Base-by-base conservation (phyloP, 805 yeast species). In the Kuraishia borneana region DNA sequence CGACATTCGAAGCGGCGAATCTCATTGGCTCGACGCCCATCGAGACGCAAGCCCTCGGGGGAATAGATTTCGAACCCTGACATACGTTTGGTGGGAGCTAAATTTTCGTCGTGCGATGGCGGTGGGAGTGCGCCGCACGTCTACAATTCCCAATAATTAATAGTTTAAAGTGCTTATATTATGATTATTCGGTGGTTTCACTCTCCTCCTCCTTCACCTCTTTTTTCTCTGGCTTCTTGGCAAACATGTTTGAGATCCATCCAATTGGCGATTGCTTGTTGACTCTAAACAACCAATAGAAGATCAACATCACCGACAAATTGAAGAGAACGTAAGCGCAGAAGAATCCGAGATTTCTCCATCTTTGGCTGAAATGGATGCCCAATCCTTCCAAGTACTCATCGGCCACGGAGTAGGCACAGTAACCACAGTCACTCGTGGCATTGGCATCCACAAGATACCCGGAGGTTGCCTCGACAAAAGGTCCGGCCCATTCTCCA, bases 21-120 rank as follows among this genome's bases (percentile, higher is more conserved):
- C 54, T 92, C 98, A 48, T 89, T 85, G 87, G 92, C 87, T 41
- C 98, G 69, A 46, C 98, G 74, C 2, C 98, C 98, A 53, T 92
- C 97, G 10, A 80, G 63, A 42, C 98, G 67, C 31, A 92, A 67
- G 4, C 98, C 98, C 57, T 92, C 97, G 5, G 96, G 96, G 0
- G 96, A 88, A 51, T 83, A 89, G 30, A 92, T 57, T 62, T 92
- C 98, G 45, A 76, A 57, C 36, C 83, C 33, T n/a, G 36, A 27
- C 36, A 33, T 33, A n/a, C 16, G 7, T 21, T 7, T 21, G 7
- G 9, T 21, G 23, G 23, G 23, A 7, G 23, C 10, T 10, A 21
- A 21, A 10, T 10, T 21, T 7, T 21, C 9, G 23, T 21, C 23
- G 7, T 10, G 23, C 23, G 7, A 10, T 21, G 12, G 33, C 14